Percentiles rank a stretch among this genome's conserved stretches.
Conservation (phyloP, 129 eudicot genomes). For the Logfia minima region DNA sequence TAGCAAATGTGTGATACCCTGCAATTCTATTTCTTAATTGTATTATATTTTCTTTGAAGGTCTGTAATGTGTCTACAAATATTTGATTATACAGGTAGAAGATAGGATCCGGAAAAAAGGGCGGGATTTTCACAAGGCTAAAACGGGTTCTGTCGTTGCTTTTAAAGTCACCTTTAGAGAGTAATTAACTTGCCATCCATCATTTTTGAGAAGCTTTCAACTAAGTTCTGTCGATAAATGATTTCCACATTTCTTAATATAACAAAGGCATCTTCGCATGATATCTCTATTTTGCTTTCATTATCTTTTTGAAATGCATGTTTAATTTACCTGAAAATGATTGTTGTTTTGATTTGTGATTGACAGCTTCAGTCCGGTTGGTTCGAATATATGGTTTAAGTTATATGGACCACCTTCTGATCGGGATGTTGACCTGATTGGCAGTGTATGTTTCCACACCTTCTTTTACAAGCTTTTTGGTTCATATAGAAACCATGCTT, state of each 20-base stretch:
- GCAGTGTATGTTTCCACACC: slow-evolving; percentile 64
- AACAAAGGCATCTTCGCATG: neutral
- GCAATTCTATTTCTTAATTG: neutral
- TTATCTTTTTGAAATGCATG: slow-evolving; percentile 15
- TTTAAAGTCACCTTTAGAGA: slow-evolving; percentile 98
- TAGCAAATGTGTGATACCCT: neutral
- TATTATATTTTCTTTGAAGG: neutral
- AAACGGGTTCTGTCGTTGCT: slow-evolving; percentile 87
- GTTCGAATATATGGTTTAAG: slow-evolving; percentile 89
- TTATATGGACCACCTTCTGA: slow-evolving; percentile 84
- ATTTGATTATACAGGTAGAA: slow-evolving; percentile 55
- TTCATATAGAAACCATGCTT: neutral
- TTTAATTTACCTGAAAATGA: neutral
- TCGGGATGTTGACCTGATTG: slow-evolving; percentile 87
- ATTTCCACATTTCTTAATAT: neutral
- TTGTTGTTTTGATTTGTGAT: slow-evolving; percentile 21
- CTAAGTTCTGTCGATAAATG: neutral
- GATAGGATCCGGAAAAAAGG: slow-evolving; percentile 86
- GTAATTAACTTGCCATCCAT: slow-evolving; percentile 42
- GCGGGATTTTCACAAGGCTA: slow-evolving; percentile 67
- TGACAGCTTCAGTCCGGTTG: slow-evolving; percentile 90
- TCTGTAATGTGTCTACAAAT: slow-evolving; percentile 13
- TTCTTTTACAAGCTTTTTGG: neutral
- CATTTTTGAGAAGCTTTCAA: neutral
- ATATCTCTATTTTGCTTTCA: neutral